A percentile compares a stretch with the other conserved stretches of the same genome.
Evolutionary conservation across 2,329 filamentous ascomycete species (phyloP).

Genomic region (Colletotrichum sp.): DNA sequence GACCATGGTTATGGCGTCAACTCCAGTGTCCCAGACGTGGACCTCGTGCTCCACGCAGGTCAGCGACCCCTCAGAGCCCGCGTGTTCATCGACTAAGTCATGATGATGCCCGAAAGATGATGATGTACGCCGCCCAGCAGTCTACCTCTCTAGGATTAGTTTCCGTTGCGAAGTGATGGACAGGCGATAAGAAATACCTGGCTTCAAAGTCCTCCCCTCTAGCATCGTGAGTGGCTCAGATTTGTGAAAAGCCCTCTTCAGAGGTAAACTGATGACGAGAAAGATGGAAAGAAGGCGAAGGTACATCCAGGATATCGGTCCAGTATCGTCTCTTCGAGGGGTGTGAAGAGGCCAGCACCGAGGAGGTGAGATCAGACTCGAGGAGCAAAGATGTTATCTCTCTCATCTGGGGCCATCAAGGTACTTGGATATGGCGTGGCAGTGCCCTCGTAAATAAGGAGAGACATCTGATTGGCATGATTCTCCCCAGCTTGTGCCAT

Average conservation of each 20-base stretch:
- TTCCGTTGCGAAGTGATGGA: neutral
- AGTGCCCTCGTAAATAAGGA: neutral
- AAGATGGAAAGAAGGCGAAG: neutral
- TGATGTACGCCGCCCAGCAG: neutral
- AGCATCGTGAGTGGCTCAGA: neutral
- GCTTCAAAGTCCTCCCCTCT: neutral
- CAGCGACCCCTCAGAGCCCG: neutral
- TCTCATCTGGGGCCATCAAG: neutral
- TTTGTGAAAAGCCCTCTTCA: neutral
- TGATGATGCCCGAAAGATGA: neutral
- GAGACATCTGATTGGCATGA: neutral
- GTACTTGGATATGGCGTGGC: neutral
- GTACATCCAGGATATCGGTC: neutral
- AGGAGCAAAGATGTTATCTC: neutral
- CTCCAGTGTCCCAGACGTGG: neutral
- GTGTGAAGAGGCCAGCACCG: neutral
- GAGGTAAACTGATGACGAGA: neutral
- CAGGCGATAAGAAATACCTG: neutral
- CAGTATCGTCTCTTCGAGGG: neutral
- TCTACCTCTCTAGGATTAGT: neutral
- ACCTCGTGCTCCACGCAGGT: neutral
- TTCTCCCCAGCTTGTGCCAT: neutral
- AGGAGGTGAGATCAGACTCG: neutral
- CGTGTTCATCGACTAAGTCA: neutral
- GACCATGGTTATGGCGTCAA: slow-evolving; percentile 5